Evolutionary conservation across 768 basidiomycete species (phyloP).

Genomic region (Grammothele lineata): DNA sequence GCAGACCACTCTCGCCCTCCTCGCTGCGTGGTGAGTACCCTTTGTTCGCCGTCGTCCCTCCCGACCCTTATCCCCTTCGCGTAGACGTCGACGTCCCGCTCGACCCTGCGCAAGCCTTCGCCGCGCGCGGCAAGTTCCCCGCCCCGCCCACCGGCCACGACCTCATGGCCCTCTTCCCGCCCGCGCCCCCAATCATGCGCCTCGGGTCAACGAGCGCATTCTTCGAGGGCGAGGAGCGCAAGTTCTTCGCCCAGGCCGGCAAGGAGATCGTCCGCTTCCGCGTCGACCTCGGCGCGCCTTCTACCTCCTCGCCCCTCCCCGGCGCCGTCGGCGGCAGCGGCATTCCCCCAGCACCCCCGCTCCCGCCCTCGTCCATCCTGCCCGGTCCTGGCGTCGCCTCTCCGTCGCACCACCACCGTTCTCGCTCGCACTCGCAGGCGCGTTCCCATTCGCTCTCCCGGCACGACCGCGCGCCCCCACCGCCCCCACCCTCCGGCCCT

Average conservation of each 20-base stretch:
- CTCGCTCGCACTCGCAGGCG: neutral
- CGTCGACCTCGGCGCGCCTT: constrained; percentile 64
- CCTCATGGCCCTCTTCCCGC: constrained; percentile 81
- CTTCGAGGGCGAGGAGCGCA: constrained; percentile 73
- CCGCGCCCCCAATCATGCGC: constrained; percentile 59
- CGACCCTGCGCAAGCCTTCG: constrained; percentile 36
- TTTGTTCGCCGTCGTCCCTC: constrained; percentile 1
- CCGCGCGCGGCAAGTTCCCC: constrained; percentile 54
- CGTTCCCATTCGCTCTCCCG: neutral
- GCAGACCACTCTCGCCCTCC: constrained; percentile 60
- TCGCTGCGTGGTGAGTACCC: constrained; percentile 49
- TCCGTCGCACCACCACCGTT: neutral
- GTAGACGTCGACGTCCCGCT: constrained; percentile 64
- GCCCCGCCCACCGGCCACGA: constrained; percentile 79
- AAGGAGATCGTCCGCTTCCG: constrained; percentile 74
- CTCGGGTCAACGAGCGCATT: constrained; percentile 67
- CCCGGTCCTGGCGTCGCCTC: neutral
- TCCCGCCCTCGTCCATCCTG: no score
- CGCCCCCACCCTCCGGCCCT: no score
- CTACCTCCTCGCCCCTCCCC: constrained; percentile 3
- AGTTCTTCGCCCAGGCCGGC: constrained; percentile 76
- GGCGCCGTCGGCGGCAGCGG: neutral
- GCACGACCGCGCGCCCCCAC: neutral
- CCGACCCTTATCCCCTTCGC: constrained; percentile 1
- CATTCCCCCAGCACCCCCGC: neutral